Base-by-base conservation (phyloP, 257 asterid species). In the Lavandula angustifolia region DNA sequence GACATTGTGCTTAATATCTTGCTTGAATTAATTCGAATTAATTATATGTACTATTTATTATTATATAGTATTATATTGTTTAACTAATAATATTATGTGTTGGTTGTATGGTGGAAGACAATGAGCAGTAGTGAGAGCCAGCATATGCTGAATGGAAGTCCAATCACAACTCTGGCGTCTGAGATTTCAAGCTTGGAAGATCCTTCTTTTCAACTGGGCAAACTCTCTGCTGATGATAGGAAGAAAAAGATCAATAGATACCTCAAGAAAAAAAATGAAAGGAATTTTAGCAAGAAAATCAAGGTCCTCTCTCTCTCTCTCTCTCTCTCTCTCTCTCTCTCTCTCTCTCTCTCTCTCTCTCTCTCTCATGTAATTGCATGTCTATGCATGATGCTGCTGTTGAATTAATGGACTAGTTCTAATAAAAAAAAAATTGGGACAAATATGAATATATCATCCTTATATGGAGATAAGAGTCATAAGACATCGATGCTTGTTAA, bases 221-320 rank as follows among this genome's bases (percentile, higher is more conserved):
- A 89, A 58, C 84, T 87, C 60, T 85, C 96, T 1, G 85, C 71
- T 31, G 96, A 92, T 79, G 98, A 81, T 78, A 85, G 95, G 79
- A 88, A 86, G 75, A 83, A 87, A 61, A 92, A 88, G 78, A 92
- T 92, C 64, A 85, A 80, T 56, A 79, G 91, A 79, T 92, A 92
- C 70, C 68, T 88, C 89, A 80, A 83, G 92, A 92, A 92, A 71
- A 79, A 95, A 61, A 92, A 92, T 33, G 92, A 92, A 68, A 83
- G 96, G 64, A 92, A 88, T 75, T 92, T 92, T 51, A 85, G 90
- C 86, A 91, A 91, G 90, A 91, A 88, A 83, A 91, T 91, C 66
- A 91, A 91, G 96, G 98, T 85, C 9, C 13, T 43, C 13, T 33
- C 54, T 67, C 48, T 49, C 44, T 64, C 62, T 61, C 66, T 59